phyloP scores from a whole-genome alignment of 441 rosid species.

The Viola pubescens region DNA sequence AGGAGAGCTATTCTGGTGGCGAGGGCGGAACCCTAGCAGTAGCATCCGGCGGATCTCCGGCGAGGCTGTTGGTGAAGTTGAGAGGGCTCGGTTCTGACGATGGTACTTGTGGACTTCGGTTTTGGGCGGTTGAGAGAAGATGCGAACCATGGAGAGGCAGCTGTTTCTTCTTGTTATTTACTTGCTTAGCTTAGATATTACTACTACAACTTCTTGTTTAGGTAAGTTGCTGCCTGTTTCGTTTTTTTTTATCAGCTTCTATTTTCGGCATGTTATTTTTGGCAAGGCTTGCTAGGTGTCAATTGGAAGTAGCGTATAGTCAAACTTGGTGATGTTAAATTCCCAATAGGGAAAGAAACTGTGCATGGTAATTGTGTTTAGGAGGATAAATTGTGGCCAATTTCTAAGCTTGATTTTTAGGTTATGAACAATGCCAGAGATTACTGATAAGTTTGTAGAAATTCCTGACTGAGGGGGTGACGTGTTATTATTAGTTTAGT shows the following conservation, averaged over 20 bases:
- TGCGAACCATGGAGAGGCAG: conserved; percentile 31
- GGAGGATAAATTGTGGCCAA: neutral
- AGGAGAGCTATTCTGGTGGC: conserved; percentile 16
- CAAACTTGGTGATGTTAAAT: neutral
- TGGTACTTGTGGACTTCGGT: conserved; percentile 31
- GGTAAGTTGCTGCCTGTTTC: conserved; percentile 27
- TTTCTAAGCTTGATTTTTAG: neutral
- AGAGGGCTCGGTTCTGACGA: conserved; percentile 28
- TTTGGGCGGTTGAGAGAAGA: conserved; percentile 34
- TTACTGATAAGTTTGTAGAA: too few relatives aligned
- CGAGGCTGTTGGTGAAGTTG: conserved; percentile 16
- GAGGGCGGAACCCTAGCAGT: conserved; percentile 4
- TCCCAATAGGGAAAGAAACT: neutral
- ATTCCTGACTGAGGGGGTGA: too few relatives aligned
- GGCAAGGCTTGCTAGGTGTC: neutral
- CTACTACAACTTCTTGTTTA: conserved; percentile 23
- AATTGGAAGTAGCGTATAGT: neutral
- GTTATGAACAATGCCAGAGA: too few relatives aligned
- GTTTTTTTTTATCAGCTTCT: conserved; percentile 6
- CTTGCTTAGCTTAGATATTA: conserved; percentile 30
- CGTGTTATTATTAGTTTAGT: too few relatives aligned
- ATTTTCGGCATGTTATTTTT: conserved; percentile 6
- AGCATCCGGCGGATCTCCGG: conserved; percentile 19
- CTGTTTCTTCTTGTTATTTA: conserved; percentile 34
- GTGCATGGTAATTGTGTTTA: too few relatives aligned